phyloP scores from a whole-genome alignment of 2,329 filamentous ascomycete genomes.

The Ophioceras dolichostomum region DNA sequence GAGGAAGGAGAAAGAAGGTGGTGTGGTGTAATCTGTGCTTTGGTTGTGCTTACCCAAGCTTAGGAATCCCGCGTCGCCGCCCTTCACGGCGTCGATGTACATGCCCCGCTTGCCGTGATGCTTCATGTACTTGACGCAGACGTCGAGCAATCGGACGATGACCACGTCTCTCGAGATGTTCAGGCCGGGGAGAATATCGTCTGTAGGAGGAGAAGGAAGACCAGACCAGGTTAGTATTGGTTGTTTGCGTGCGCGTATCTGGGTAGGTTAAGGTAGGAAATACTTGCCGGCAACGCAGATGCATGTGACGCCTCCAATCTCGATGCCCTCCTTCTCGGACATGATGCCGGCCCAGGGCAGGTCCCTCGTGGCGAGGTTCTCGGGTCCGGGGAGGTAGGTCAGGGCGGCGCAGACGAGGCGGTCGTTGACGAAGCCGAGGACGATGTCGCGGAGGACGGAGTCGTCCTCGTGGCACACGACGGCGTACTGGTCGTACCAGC shows the following conservation, averaged over 20 bases:
- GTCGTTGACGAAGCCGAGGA: slow-evolving; percentile 37
- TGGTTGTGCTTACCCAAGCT: slow-evolving; percentile 33
- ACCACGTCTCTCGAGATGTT: slow-evolving; percentile 28
- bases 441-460: slow-evolving; percentile 38
- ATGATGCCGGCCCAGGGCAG: slow-evolving; percentile 43
- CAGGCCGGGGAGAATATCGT: slow-evolving; percentile 1
- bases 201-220: too few species aligned
- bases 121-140: slow-evolving; percentile 33
- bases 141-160: slow-evolving; percentile 39
- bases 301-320: slow-evolving; percentile 49
- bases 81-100: slow-evolving; percentile 42
- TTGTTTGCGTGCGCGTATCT: background rate
- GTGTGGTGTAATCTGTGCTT: background rate
- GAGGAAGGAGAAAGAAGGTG: background rate
- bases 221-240: background rate
- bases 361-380: slow-evolving; percentile 33
- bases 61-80: slow-evolving; percentile 35
- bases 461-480: too few species aligned
- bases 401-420: slow-evolving; percentile 40
- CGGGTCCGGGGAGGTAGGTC: slow-evolving; percentile 35
- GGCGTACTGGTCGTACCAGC: slow-evolving; percentile 49
- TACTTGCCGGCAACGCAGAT: slow-evolving; percentile 43
- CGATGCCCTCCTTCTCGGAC: slow-evolving; percentile 31
- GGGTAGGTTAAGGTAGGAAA: background rate
- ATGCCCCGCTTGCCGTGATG: slow-evolving; percentile 38